Conservation (phyloP, 768 basidiomycete genomes). For the Trametes cubensis region DNA sequence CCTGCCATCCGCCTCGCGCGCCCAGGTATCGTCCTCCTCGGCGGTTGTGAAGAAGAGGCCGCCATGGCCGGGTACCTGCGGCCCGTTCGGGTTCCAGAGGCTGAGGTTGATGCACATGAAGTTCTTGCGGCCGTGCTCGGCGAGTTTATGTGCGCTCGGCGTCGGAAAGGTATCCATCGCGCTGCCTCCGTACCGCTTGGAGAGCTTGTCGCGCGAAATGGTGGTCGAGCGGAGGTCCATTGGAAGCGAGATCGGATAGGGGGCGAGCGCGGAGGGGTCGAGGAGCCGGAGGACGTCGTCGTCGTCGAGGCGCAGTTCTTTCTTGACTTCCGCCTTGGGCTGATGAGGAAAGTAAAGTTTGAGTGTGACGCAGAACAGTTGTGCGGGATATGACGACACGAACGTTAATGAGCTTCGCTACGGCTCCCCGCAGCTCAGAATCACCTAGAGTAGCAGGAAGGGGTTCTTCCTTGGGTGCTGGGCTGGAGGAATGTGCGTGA, state of each 20-base stretch:
- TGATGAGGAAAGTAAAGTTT: background rate
- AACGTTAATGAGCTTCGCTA: background rate
- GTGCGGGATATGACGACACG: background rate
- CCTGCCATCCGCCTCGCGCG: background rate
- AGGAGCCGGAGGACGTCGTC: conserved; percentile 10
- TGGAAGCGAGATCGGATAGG: conserved; percentile 33
- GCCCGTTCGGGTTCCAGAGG: conserved; percentile 39
- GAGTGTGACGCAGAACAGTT: background rate
- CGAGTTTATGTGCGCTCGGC: conserved; percentile 26
- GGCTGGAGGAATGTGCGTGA: background rate
- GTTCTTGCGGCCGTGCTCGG: conserved; percentile 35
- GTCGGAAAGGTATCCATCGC: conserved; percentile 34
- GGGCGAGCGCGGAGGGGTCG: conserved; percentile 29
- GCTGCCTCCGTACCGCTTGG: conserved; percentile 41
- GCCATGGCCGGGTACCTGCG: conserved; percentile 38
- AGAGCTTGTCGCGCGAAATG: conserved; percentile 37
- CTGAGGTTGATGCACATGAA: conserved; percentile 40
- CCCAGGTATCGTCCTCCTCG: background rate
- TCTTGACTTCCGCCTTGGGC: conserved; percentile 20
- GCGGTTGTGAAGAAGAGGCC: conserved; percentile 37
- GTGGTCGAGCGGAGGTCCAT: conserved; percentile 32
- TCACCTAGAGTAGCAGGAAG: background rate
- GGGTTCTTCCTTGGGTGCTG: background rate
- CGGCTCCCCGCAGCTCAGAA: background rate
- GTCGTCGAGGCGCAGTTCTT: conserved; percentile 9